Evolutionary conservation across 2,329 filamentous ascomycete species (phyloP).

Genomic region (Pseudogymnoascus sp.): DNA sequence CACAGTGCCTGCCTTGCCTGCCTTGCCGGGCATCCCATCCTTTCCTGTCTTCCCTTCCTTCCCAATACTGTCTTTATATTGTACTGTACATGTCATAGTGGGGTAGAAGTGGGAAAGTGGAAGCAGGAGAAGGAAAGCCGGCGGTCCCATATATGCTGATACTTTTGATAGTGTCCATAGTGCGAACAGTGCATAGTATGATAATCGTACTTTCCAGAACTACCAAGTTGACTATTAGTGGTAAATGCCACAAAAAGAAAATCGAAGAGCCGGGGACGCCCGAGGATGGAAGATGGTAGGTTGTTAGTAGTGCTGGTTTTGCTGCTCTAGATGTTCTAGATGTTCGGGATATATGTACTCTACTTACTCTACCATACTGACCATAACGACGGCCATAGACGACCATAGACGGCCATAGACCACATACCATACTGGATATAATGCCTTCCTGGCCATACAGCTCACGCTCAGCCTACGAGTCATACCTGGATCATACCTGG

Average conservation of each 20-base stretch:
- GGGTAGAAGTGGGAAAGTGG: background rate
- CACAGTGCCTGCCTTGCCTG: background rate
- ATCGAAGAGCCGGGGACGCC: background rate
- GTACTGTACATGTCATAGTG: background rate
- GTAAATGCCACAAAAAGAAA: background rate
- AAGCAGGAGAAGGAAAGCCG: background rate
- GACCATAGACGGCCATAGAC: too few species aligned
- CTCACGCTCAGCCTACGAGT: background rate
- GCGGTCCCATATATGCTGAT: background rate
- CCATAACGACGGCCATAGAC: background rate
- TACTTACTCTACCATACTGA: background rate
- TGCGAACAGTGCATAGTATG: background rate
- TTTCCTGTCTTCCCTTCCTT: too few species aligned
- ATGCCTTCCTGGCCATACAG: too few species aligned
- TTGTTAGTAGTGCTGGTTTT: background rate
- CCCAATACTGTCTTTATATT: too few species aligned
- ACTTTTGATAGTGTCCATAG: background rate
- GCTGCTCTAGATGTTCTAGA: too few species aligned
- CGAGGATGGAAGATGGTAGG: background rate
- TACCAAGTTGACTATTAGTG: background rate
- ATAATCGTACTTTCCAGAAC: background rate
- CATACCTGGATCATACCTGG: background rate
- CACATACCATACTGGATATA: too few species aligned
- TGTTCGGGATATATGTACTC: too few species aligned
- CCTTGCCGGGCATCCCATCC: background rate